These are phyloP conservation scores for Bocquillonia castaneifolia DNA, from an alignment of 441 rosid genomes.

Conservation along the genomic window DNA sequence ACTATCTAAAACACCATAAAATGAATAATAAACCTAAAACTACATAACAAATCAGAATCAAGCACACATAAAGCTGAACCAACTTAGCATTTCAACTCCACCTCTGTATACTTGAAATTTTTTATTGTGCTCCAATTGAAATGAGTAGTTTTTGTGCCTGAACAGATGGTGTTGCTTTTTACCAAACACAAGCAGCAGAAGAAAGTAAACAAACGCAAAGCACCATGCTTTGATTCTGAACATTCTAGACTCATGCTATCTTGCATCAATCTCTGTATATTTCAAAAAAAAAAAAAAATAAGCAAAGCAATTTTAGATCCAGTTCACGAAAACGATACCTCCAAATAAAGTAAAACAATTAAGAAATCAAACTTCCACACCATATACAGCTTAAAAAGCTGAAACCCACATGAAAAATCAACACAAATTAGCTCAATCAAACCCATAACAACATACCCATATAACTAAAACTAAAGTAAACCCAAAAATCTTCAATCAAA, in stretches of 20 bases:
- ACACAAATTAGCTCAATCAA: slow-evolving; percentile 31
- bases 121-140: slow-evolving; percentile 30
- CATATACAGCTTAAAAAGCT: slow-evolving; percentile 17
- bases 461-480: slow-evolving; percentile 18
- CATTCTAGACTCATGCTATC: slow-evolving; percentile 49
- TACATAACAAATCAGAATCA: slow-evolving; percentile 28
- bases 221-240: slow-evolving; percentile 43
- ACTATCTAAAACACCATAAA: slow-evolving; percentile 44
- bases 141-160: slow-evolving; percentile 29
- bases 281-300: no score
- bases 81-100: slow-evolving; percentile 37
- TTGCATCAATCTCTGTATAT: slow-evolving; percentile 39
- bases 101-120: slow-evolving; percentile 33
- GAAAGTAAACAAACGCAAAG: slow-evolving; percentile 33
- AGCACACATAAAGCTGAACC: slow-evolving; percentile 22
- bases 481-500: slow-evolving; percentile 4
- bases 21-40: slow-evolving; percentile 29
- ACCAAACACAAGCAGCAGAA: slow-evolving; percentile 36
- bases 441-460: slow-evolving; percentile 19
- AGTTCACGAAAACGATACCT: slow-evolving; percentile 18
- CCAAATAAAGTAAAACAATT: slow-evolving; percentile 3
- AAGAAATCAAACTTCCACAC: slow-evolving; percentile 5
- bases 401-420: slow-evolving; percentile 16
- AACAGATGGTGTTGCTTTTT: slow-evolving; percentile 38
- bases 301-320: slow-evolving; percentile 43